Evolutionary conservation across 768 basidiomycete genomes (phyloP).

Genomic region (Podaxis pistillaris): DNA sequence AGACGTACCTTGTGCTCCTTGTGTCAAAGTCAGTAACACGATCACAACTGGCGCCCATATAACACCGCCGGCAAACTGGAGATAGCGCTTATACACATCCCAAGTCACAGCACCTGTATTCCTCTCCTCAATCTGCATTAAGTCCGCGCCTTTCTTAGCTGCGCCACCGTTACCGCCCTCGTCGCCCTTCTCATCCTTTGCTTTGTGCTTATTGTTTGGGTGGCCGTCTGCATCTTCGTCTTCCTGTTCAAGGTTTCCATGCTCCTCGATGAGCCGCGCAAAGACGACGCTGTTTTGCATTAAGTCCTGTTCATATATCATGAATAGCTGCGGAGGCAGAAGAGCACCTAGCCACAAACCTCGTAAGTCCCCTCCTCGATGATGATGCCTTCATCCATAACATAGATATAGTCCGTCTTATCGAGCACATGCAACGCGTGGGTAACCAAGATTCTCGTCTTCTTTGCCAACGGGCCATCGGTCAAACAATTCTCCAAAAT

Average conservation of each 20-base stretch:
- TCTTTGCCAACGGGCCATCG: slow-evolving; percentile 46
- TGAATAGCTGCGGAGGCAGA: slow-evolving; percentile 3
- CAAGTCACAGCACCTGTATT: slow-evolving; percentile 52
- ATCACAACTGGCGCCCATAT: slow-evolving; percentile 45
- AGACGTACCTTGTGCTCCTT: slow-evolving; percentile 43
- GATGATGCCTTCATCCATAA: slow-evolving; percentile 58
- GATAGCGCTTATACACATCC: slow-evolving; percentile 48
- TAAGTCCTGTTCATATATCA: slow-evolving; percentile 35
- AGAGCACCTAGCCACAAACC: slow-evolving; percentile 26
- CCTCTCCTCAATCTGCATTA: slow-evolving; percentile 61
- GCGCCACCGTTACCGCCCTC: slow-evolving; percentile 17
- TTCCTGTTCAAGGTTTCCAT: slow-evolving; percentile 40
- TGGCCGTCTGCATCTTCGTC: slow-evolving; percentile 25
- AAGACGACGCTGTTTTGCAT: slow-evolving; percentile 42
- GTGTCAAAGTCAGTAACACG: slow-evolving; percentile 37
- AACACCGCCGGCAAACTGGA: slow-evolving; percentile 46
- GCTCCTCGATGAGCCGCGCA: slow-evolving; percentile 53
- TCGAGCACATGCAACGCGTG: slow-evolving; percentile 59
- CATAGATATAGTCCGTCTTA: slow-evolving; percentile 61
- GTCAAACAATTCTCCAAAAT: slow-evolving; percentile 64
- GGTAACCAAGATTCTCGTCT: slow-evolving; percentile 63
- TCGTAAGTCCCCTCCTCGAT: slow-evolving; percentile 62
- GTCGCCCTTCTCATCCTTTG: slow-evolving; percentile 10
- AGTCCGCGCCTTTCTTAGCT: slow-evolving; percentile 26
- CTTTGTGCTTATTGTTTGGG: slow-evolving; percentile 12